Evolutionary conservation across 805 yeast species (phyloP).

Genomic region (Yarrowia divulgata): DNA sequence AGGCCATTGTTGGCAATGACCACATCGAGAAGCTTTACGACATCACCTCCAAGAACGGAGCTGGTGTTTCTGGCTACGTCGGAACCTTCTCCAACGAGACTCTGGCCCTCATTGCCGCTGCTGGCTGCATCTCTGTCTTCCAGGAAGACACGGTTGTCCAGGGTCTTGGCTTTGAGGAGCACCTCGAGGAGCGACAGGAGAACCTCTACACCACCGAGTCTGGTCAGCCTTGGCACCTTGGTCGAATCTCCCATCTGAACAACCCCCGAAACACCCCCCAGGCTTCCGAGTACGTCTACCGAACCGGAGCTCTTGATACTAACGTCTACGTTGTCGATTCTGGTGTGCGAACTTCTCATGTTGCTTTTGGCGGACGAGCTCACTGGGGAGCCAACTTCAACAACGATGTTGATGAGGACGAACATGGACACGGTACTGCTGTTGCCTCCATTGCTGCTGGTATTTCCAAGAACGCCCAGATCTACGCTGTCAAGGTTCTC

Average conservation of each 20-base stretch:
- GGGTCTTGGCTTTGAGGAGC: slow-evolving; percentile 53
- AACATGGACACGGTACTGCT: slow-evolving; percentile 95
- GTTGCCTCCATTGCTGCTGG: slow-evolving; percentile 88
- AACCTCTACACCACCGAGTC: slow-evolving; percentile 51
- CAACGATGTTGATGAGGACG: slow-evolving; percentile 74
- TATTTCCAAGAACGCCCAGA: slow-evolving; percentile 63
- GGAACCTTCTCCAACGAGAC: slow-evolving; percentile 57
- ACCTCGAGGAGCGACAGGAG: slow-evolving; percentile 63
- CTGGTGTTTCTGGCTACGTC: slow-evolving; percentile 54
- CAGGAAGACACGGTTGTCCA: slow-evolving; percentile 77
- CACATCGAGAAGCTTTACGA: slow-evolving; percentile 23
- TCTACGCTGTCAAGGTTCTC: slow-evolving; percentile 68
- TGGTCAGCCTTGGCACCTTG: slow-evolving; percentile 79
- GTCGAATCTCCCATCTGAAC: slow-evolving; percentile 69
- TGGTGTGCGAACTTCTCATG: slow-evolving; percentile 80
- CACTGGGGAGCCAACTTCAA: slow-evolving; percentile 87
- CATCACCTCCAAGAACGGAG: slow-evolving; percentile 43
- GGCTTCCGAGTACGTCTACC: slow-evolving; percentile 72
- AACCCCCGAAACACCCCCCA: slow-evolving; percentile 48
- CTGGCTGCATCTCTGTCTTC: slow-evolving; percentile 63
- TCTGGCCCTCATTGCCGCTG: slow-evolving; percentile 56
- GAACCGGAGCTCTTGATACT: slow-evolving; percentile 82
- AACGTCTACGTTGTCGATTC: slow-evolving; percentile 90
- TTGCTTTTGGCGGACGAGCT: slow-evolving; percentile 84
- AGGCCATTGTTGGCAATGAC: slow-evolving; percentile 1